A percentile compares a stretch with the other conserved stretches of the same genome.
Conservation (phyloP, 2,329 filamentous ascomycete species). For the Penicillium fuscoglaucum region DNA sequence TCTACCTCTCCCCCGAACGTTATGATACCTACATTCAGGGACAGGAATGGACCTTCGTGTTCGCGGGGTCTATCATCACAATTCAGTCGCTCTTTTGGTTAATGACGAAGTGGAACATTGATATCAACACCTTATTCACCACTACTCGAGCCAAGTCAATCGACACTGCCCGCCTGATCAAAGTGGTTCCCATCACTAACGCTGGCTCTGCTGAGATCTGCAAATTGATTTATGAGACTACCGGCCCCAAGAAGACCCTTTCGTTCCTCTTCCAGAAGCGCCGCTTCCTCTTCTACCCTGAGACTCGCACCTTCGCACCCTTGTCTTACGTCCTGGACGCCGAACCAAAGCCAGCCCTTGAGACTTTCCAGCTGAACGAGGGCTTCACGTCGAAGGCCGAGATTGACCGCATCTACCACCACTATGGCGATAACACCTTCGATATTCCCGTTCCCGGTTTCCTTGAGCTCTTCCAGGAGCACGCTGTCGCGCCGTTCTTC, state of each 20-base stretch:
- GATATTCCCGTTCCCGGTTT: constrained; percentile 98
- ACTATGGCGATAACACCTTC: constrained; percentile 95
- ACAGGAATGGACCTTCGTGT: constrained; percentile 98
- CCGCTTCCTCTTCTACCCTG: constrained; percentile 80
- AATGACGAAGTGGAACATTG: constrained; percentile 96
- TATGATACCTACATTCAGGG: constrained; percentile 90
- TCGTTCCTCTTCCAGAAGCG: constrained; percentile 99
- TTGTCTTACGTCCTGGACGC: constrained; percentile 80
- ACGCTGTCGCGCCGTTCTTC: constrained; percentile 98
- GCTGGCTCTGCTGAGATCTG: constrained; percentile 89
- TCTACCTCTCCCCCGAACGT: constrained; percentile 78
- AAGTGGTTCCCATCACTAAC: constrained; percentile 86
- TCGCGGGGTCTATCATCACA: constrained; percentile 83
- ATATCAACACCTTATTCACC: constrained; percentile 78
- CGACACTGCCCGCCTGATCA: constrained; percentile 79
- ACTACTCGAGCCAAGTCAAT: constrained; percentile 69
- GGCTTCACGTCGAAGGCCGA: constrained; percentile 75
- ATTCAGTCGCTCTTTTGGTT: constrained; percentile 88
- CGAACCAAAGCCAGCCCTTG: constrained; percentile 78
- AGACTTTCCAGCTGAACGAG: constrained; percentile 73
- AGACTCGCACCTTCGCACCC: constrained; percentile 73
- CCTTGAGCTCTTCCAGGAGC: constrained; percentile 93
- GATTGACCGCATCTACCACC: constrained; percentile 75
- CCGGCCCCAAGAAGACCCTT: constrained; percentile 70
- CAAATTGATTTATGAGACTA: constrained; percentile 71